These are phyloP conservation scores for Xylariales sp. DNA, from an alignment of 2,329 filamentous ascomycete species.

Conservation along the genomic window DNA sequence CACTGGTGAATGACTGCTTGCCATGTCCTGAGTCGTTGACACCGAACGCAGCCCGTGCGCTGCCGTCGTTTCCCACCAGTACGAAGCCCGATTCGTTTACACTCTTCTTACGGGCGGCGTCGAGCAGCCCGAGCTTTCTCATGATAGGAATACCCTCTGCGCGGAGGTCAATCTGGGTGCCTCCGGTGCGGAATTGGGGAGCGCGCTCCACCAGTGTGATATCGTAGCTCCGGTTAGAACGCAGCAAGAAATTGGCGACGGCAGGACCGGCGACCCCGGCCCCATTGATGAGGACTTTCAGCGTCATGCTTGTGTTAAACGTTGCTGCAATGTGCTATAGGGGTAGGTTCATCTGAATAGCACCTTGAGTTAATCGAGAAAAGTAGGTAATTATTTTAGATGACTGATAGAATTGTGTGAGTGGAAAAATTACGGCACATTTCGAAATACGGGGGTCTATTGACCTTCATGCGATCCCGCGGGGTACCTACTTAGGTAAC, in stretches of 20 bases:
- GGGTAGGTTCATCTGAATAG: too few species aligned
- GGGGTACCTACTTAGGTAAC: too few species aligned
- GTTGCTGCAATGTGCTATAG: too few species aligned
- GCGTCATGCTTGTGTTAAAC: not conserved
- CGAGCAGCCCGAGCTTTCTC: constrained; percentile 28
- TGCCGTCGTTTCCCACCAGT: constrained; percentile 37
- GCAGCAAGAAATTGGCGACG: constrained; percentile 1
- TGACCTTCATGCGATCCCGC: too few species aligned
- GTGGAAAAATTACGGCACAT: too few species aligned
- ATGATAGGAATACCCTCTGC: constrained; percentile 32
- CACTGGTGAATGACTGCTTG: constrained; percentile 42
- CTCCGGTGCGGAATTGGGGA: constrained; percentile 27
- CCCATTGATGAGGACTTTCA: constrained; percentile 7
- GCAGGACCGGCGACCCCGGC: constrained; percentile 4
- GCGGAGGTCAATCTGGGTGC: constrained; percentile 41
- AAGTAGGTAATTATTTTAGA: too few species aligned
- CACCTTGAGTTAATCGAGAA: not conserved
- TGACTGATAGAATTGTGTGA: too few species aligned
- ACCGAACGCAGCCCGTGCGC: constrained; percentile 31
- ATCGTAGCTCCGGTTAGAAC: not conserved
- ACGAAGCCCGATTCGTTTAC: constrained; percentile 45
- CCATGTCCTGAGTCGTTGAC: constrained; percentile 36
- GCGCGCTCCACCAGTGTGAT: constrained; percentile 36
- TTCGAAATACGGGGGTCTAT: too few species aligned
- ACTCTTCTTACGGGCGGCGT: constrained; percentile 25